phyloP scores from a whole-genome alignment of 176 grass and related monocot genomes.

The Musa beccarii region DNA sequence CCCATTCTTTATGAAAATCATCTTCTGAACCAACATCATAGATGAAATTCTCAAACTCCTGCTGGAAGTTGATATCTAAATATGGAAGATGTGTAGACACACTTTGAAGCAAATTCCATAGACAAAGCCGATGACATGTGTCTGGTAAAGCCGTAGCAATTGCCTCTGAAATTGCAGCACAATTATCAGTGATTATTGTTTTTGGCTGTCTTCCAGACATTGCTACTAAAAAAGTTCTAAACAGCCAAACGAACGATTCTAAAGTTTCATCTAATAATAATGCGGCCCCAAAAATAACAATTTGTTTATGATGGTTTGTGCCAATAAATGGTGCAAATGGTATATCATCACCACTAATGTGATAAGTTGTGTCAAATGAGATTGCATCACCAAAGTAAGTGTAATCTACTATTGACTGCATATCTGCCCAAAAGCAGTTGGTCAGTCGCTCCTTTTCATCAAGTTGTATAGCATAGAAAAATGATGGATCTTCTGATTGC shows the following conservation, averaged over 20 bases:
- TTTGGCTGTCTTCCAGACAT: conserved; percentile 40
- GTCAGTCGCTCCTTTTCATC: conserved; percentile 40
- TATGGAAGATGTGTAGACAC: conserved; percentile 17
- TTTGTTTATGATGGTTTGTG: conserved; percentile 45
- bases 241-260: conserved; percentile 44
- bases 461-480: conserved; percentile 50
- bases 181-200: conserved; percentile 28
- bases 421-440: conserved; percentile 48
- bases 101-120: conserved; percentile 35
- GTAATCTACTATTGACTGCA: conserved; percentile 26
- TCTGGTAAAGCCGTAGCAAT: conserved; percentile 18
- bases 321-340: conserved; percentile 39
- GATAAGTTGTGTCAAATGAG: conserved; percentile 42
- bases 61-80: background rate
- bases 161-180: conserved; percentile 23
- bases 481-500: conserved; percentile 37
- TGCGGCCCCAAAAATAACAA: conserved; percentile 32
- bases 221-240: conserved; percentile 42
- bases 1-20: conserved; percentile 11
- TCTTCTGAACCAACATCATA: conserved; percentile 6
- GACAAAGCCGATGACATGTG: conserved; percentile 30
- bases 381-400: conserved; percentile 33
- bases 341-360: conserved; percentile 16
- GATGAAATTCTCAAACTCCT: conserved; percentile 5
- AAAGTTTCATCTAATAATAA: conserved; percentile 34